Conservation (phyloP, 2,329 filamentous ascomycete genomes). For the Dactylellina parvicollis region DNA sequence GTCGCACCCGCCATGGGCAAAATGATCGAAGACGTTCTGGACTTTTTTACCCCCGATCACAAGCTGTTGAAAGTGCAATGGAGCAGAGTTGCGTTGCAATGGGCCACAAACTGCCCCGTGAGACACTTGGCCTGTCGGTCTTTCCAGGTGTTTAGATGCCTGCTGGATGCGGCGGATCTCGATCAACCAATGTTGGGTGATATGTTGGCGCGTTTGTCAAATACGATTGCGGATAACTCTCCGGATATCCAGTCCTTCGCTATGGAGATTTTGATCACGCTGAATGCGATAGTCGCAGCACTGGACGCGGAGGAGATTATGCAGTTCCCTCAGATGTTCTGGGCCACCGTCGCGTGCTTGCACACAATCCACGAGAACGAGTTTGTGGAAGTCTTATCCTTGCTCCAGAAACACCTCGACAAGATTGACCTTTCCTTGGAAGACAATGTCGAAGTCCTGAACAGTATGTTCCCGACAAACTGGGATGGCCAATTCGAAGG, state of each 20-base stretch:
- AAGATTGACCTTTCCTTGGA: slow-evolving; percentile 82
- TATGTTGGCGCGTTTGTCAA: slow-evolving; percentile 93
- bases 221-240: slow-evolving; percentile 92
- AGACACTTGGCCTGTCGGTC: slow-evolving; percentile 94
- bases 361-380: slow-evolving; percentile 97
- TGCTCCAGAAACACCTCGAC: slow-evolving; percentile 85
- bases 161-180: slow-evolving; percentile 76
- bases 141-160: slow-evolving; percentile 95
- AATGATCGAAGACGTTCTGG: slow-evolving; percentile 81
- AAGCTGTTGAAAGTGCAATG: slow-evolving; percentile 89
- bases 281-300: slow-evolving; percentile 89
- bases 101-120: slow-evolving; percentile 97
- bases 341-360: slow-evolving; percentile 95
- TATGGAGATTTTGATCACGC: slow-evolving; percentile 94
- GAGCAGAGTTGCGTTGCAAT: slow-evolving; percentile 87
- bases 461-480: slow-evolving; percentile 80
- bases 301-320: slow-evolving; percentile 81
- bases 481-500: slow-evolving; percentile 94
- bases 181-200: slow-evolving; percentile 95
- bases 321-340: slow-evolving; percentile 94
- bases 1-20: slow-evolving; percentile 89
- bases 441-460: slow-evolving; percentile 72
- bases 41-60: slow-evolving; percentile 84
- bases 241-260: slow-evolving; percentile 92
- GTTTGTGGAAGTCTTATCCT: slow-evolving; percentile 88